Evolutionary conservation across 2,329 filamentous ascomycete species (phyloP).

Genomic region (Ceratocystiopsis brevicomis): DNA sequence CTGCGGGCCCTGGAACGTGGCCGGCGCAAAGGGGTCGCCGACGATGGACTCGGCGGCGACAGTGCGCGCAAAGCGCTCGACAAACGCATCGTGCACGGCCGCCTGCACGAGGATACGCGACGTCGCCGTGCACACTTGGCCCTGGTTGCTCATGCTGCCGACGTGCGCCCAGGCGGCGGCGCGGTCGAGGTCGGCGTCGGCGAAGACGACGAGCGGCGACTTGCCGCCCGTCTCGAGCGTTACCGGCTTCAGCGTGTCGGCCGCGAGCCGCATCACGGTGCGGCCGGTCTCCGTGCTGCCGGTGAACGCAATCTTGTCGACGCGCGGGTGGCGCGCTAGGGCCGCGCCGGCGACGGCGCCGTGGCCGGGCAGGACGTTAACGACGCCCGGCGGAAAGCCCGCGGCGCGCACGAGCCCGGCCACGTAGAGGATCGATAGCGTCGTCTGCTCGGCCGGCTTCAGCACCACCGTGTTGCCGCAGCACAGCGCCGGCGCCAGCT

Average conservation of each 20-base stretch:
- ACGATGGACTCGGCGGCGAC: conserved; percentile 38
- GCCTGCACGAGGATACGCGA: conserved; percentile 43
- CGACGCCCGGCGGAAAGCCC: conserved; percentile 54
- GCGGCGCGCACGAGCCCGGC: conserved; percentile 47
- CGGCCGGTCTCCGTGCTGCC: conserved; percentile 48
- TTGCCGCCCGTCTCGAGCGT: conserved; percentile 43
- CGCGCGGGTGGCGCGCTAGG: conserved; percentile 40
- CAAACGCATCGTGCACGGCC: conserved; percentile 37
- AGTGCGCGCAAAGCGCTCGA: conserved; percentile 40
- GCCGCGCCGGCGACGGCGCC: conserved; percentile 47
- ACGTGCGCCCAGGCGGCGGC: conserved; percentile 33
- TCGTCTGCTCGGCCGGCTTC: conserved; percentile 44
- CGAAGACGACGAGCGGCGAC: conserved; percentile 37
- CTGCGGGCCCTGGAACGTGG: conserved; percentile 52
- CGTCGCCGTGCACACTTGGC: conserved; percentile 42
- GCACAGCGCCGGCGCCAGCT: conserved; percentile 46
- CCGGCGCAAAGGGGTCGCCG: conserved; percentile 47
- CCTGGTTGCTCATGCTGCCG: conserved; percentile 37
- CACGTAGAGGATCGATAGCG: conserved; percentile 40
- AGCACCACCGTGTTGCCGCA: conserved; percentile 42
- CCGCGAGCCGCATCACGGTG: conserved; percentile 48
- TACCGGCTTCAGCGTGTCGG: conserved; percentile 38
- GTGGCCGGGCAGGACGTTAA: conserved; percentile 53
- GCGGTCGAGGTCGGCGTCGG: conserved; percentile 41
- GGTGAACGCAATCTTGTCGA: conserved; percentile 60